Evolutionary conservation across 2,329 filamentous ascomycete species (phyloP), one percentile per base, ranked within the genome.

Genomic region (Neonectria faginata): DNA sequence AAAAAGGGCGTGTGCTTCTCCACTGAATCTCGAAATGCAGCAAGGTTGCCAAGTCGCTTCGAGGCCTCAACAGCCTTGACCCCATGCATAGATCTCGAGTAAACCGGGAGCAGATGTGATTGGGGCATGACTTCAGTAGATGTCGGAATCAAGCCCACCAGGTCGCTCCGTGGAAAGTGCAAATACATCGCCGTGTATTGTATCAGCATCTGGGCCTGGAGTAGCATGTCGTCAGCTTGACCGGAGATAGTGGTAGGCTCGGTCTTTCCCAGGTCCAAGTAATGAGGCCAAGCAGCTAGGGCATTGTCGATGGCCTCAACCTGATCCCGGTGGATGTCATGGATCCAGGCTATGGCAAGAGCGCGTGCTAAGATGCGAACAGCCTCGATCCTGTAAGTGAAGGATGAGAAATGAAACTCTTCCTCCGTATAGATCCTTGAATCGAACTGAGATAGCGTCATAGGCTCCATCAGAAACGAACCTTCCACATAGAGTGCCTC

Each of bases 1-100:
- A 73, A 53, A 1, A 69, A 73, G 0, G 70, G 70, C 6, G 70
- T 67, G 4, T 73, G 69, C 0, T 73, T 73, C 6, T 66, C 65
- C 1, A 71, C 64, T 1, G 70, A 70, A 0, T 69, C 67, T 0
- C 67, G 70, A 0, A 73, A 57, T 0, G 70, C 70, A 27, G 70
- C 67, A 3, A 58, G 71, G 31, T 73, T 69, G 1, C 68, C 70
- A 9, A 73, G 65, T 3, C 70, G 58, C 8, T 67, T 62, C 0
- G 70, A 71, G 1, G 70, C 70, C 11, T 73, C 70, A 2, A 68
- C 70, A 3, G 70, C 70, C 39, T 73, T 73, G 3, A 73, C 68
- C 4, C 70, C 68, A 10, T 73, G 70, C 0, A 73, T 66, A 0
- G 70, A 25, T 2, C 64, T 62, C 0, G 61, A 50, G 47, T 68